A percentile compares a stretch with the other conserved stretches of the same genome.
Evolutionary conservation across 1,284 basidiomycete genomes (phyloP).

Genomic region (Boletus semigastroideus): DNA sequence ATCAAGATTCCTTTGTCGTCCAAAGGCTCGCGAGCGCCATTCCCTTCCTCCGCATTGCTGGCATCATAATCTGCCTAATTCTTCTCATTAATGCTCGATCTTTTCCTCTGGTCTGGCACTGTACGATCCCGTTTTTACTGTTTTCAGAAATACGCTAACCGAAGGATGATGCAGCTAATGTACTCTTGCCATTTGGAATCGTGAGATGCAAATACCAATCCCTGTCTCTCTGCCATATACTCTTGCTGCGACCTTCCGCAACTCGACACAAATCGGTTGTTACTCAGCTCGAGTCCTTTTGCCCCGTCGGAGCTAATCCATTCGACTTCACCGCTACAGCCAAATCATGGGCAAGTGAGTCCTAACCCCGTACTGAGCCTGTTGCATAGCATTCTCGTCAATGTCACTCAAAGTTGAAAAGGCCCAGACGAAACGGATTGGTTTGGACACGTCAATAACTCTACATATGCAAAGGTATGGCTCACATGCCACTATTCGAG

Average conservation of each 20-base stretch:
- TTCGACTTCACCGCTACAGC: conserved; percentile 44
- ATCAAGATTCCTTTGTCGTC: background rate
- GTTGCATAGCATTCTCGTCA: background rate
- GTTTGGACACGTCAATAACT: conserved; percentile 70
- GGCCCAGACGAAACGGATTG: conserved; percentile 70
- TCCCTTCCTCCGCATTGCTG: background rate
- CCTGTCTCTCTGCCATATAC: conserved; percentile 7
- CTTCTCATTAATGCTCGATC: conserved; percentile 57
- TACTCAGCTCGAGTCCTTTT: conserved; percentile 43
- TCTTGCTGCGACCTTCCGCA: conserved; percentile 37
- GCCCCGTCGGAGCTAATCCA: conserved; percentile 56
- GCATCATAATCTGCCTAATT: conserved; percentile 26
- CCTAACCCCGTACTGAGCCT: background rate
- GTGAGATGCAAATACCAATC: conserved; percentile 18
- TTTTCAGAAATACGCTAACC: background rate
- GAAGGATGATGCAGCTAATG: conserved; percentile 41
- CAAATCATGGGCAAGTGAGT: conserved; percentile 58
- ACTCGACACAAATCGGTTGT: conserved; percentile 41
- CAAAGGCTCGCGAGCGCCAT: background rate
- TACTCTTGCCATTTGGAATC: conserved; percentile 49
- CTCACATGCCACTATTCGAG: background rate
- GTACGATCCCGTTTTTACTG: conserved; percentile 40
- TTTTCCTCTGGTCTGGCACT: conserved; percentile 62
- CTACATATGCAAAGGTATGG: conserved; percentile 66
- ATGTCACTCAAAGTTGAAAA: conserved; percentile 25